These are phyloP conservation scores for Arabidopsis arenosa DNA, from an alignment of 345 rosid genomes.

Conservation along the genomic window DNA sequence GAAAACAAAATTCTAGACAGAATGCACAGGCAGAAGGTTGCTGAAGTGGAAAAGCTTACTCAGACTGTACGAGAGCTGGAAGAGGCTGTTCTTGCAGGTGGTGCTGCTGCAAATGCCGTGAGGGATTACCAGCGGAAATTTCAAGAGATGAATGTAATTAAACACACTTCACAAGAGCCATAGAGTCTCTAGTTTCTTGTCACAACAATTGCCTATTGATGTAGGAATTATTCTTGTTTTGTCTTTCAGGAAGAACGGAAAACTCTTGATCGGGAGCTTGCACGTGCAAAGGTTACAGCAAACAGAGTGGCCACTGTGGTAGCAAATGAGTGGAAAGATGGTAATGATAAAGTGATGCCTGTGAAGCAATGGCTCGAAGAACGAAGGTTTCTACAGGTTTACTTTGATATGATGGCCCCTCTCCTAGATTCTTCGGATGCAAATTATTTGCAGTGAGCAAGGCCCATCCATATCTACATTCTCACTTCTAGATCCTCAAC, in stretches of 20 bases:
- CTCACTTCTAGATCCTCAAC: constrained; percentile 23
- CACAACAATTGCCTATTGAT: not conserved
- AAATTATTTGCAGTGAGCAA: constrained; percentile 18
- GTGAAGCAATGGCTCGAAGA: constrained; percentile 99
- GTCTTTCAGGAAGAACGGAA: constrained; percentile 85
- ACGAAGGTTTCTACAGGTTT: constrained; percentile 94
- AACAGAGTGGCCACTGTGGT: constrained; percentile 98
- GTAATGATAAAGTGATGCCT: constrained; percentile 99
- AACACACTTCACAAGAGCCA: constrained; percentile 13
- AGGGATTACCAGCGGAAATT: constrained; percentile 97
- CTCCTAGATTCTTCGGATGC: constrained; percentile 26
- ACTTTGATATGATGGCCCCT: constrained; percentile 20
- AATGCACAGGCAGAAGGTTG: constrained; percentile 98
- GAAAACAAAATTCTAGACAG: constrained; percentile 98
- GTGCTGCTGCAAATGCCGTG: constrained; percentile 99
- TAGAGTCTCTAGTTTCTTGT: not conserved
- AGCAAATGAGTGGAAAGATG: constrained; percentile 99
- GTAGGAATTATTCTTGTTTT: constrained; percentile 23
- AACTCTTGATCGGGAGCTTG: constrained; percentile 97
- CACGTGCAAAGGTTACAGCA: constrained; percentile 98
- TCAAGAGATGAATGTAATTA: constrained; percentile 98
- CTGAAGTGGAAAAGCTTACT: constrained; percentile 98
- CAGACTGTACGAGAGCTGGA: constrained; percentile 97
- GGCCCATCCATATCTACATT: not conserved
- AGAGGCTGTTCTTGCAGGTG: constrained; percentile 99